Evolutionary conservation across 208 protist genomes (phyloP).

Genomic region (Crithidia expoeki): DNA sequence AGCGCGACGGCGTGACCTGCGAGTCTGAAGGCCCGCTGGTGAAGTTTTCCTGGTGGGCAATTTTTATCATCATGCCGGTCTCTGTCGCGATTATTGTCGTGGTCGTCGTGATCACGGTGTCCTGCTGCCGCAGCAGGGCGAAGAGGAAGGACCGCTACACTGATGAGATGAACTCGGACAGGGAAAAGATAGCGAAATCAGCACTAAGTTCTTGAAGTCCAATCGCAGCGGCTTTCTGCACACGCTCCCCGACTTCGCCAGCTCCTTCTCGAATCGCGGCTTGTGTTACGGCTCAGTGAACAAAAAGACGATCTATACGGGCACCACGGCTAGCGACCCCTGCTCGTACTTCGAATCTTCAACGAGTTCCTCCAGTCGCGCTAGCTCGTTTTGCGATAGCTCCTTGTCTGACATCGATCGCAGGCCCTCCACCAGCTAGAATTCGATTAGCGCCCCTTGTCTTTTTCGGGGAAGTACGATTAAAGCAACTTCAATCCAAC

Average conservation of each 20-base stretch:
- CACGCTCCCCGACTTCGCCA: neutral
- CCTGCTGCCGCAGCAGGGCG: conserved; percentile 15
- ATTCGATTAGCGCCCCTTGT: neutral
- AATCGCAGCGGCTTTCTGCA: neutral
- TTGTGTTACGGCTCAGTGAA: conserved; percentile 5
- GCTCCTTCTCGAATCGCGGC: conserved; percentile 1
- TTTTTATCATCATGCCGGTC: conserved; percentile 24
- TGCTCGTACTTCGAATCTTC: neutral
- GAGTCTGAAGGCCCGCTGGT: conserved; percentile 2
- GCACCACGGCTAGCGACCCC: neutral
- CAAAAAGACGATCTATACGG: neutral
- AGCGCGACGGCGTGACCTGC: conserved; percentile 18
- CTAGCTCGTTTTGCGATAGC: neutral
- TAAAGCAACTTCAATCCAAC: too few relatives aligned
- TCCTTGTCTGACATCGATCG: neutral
- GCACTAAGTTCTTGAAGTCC: neutral
- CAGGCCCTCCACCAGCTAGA: neutral
- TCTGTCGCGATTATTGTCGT: conserved; percentile 8
- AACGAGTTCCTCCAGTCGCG: neutral
- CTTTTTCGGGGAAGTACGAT: too few relatives aligned
- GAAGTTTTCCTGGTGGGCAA: conserved; percentile 17
- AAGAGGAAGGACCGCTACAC: neutral
- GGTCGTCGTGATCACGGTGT: conserved; percentile 3
- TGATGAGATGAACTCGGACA: neutral
- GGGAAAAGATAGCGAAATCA: neutral